Percentiles rank a stretch among this genome's conserved stretches.
Conservation (phyloP, 805 yeast species). For the Kodamaea jinghongensis region DNA sequence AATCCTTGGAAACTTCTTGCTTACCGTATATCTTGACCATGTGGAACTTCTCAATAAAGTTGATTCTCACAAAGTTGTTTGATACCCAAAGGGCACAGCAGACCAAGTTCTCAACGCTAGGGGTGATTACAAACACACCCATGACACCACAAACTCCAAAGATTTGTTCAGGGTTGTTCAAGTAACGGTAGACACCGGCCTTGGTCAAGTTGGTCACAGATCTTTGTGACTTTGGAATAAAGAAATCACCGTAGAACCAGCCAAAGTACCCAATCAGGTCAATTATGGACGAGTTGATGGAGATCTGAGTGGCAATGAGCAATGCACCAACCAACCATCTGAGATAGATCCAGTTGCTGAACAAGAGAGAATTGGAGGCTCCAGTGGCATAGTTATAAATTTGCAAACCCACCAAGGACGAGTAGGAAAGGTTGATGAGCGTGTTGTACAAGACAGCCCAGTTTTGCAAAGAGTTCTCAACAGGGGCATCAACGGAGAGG, state of each 20-base stretch:
- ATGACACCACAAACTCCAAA: conserved; percentile 77
- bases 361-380: conserved; percentile 14
- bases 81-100: conserved; percentile 57
- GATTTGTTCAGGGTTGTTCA: conserved; percentile 79
- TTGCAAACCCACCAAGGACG: conserved; percentile 46
- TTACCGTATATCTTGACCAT: conserved; percentile 76
- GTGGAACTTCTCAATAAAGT: conserved; percentile 73
- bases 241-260: conserved; percentile 90
- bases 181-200: conserved; percentile 77
- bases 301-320: conserved; percentile 56
- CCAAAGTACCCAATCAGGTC: conserved; percentile 78
- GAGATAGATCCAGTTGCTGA: conserved; percentile 43
- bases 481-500: conserved; percentile 61
- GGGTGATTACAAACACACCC: conserved; percentile 65
- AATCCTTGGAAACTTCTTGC: conserved; percentile 53
- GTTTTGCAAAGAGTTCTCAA: conserved; percentile 63
- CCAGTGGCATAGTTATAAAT: conserved; percentile 23
- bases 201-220: conserved; percentile 53
- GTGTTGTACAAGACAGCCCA: conserved; percentile 68
- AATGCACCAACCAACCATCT: conserved; percentile 58
- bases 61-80: conserved; percentile 63
- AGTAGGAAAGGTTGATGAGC: conserved; percentile 51
- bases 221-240: conserved; percentile 50
- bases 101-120: conserved; percentile 51
- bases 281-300: conserved; percentile 68